Evolutionary conservation across 2,329 filamentous ascomycete species (phyloP).

Genomic region (Talaromyces sp.): DNA sequence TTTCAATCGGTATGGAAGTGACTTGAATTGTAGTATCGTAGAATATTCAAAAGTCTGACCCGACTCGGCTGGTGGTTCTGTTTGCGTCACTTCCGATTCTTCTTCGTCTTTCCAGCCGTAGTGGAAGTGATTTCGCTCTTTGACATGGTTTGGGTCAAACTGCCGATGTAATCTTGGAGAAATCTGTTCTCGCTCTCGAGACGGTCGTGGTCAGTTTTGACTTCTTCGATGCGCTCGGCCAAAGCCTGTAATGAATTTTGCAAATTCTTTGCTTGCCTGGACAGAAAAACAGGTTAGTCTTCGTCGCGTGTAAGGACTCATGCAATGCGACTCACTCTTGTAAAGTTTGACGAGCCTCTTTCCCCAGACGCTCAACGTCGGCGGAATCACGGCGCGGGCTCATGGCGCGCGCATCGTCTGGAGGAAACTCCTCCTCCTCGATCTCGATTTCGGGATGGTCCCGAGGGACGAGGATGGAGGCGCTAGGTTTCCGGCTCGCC

Average conservation of each 20-base stretch:
- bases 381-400: conserved; percentile 85
- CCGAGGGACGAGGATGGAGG: conserved; percentile 74
- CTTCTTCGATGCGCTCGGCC: conserved; percentile 88
- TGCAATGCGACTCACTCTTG: conserved; percentile 53
- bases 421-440: conserved; percentile 68
- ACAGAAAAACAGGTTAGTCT: conserved; percentile 10
- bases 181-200: conserved; percentile 96
- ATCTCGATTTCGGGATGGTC: conserved; percentile 69
- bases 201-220: conserved; percentile 92
- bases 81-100: conserved; percentile 30
- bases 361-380: conserved; percentile 80
- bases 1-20: not conserved
- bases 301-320: no score
- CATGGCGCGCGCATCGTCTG: conserved; percentile 89
- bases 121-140: conserved; percentile 51
- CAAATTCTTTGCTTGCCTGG: conserved; percentile 77
- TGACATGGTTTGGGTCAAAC: conserved; percentile 71
- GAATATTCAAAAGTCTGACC: not conserved
- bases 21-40: not conserved
- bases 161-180: conserved; percentile 94
- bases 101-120: conserved; percentile 47
- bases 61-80: not conserved
- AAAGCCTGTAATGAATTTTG: conserved; percentile 86
- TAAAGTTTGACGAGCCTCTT: conserved; percentile 64
- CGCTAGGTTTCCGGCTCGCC: conserved; percentile 69